These are phyloP conservation scores for Psilocybe sp. DNA, from an alignment of 768 basidiomycete species.

Conservation along the genomic window DNA sequence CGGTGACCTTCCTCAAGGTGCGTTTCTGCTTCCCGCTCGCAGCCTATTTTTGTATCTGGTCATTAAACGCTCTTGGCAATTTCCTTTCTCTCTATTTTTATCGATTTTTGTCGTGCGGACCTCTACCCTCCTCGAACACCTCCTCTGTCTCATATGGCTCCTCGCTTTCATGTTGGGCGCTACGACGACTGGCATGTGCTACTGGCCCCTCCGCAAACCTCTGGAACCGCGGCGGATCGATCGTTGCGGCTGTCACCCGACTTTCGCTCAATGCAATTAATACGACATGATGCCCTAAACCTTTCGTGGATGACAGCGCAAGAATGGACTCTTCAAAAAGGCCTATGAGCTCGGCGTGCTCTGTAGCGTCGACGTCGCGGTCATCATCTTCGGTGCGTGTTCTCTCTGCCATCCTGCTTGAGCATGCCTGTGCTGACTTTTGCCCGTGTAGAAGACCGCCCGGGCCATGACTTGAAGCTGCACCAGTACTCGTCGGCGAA, in stretches of 20 bases:
- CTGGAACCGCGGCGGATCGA: no score
- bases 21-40: background rate
- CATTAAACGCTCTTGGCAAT: conserved; percentile 23
- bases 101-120: conserved; percentile 6
- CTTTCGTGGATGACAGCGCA: no score
- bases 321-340: conserved; percentile 78
- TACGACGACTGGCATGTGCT: no score
- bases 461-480: conserved; percentile 68
- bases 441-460: conserved; percentile 46
- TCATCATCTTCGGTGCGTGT: conserved; percentile 66
- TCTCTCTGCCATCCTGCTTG: conserved; percentile 8
- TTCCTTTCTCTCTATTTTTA: conserved; percentile 24
- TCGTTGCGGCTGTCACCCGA: no score
- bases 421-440: conserved; percentile 22
- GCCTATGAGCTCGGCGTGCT: conserved; percentile 78
- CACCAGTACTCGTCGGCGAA: conserved; percentile 69
- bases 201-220: no score
- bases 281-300: no score
- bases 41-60: conserved; percentile 7
- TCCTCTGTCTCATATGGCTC: no score
- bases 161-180: background rate
- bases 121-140: conserved; percentile 2
- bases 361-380: conserved; percentile 72
- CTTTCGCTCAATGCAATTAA: no score
- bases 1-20: conserved; percentile 76